phyloP scores from a whole-genome alignment of 2,329 filamentous ascomycete genomes.

The Colletotrichum lentis region DNA sequence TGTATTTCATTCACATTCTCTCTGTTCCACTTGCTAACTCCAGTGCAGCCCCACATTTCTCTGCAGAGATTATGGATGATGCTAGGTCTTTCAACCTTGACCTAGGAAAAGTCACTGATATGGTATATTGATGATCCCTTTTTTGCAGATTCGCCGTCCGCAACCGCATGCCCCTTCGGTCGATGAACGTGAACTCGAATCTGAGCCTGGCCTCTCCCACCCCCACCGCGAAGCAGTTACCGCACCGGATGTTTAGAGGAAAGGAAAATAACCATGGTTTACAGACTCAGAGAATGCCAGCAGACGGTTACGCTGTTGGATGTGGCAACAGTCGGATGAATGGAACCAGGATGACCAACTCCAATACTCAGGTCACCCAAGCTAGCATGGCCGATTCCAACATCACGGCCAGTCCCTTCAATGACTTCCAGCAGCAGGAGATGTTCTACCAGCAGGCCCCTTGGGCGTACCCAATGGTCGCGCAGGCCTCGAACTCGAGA shows the following conservation, averaged over 20 bases:
- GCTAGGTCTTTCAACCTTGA: constrained; percentile 23
- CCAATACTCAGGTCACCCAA: constrained; percentile 24
- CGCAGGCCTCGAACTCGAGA: not conserved
- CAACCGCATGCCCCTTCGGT: constrained; percentile 47
- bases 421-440: constrained; percentile 6
- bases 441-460: not conserved
- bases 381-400: constrained; percentile 10
- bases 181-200: constrained; percentile 50
- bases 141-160: constrained; percentile 46
- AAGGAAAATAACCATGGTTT: constrained; percentile 46
- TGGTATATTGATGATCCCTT: constrained; percentile 38
- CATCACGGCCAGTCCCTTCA: constrained; percentile 12
- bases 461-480: constrained; percentile 1
- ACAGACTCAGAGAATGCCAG: constrained; percentile 40
- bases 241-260: constrained; percentile 40
- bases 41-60: not conserved
- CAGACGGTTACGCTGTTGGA: constrained; percentile 40
- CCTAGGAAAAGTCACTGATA: constrained; percentile 11
- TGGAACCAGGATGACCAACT: constrained; percentile 9
- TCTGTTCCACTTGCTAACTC: not conserved
- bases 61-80: constrained; percentile 12
- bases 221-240: constrained; percentile 42
- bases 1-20: not conserved
- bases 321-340: constrained; percentile 15
- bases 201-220: constrained; percentile 43